Percentiles rank a stretch among this genome's conserved stretches.
Evolutionary conservation across 2,329 filamentous ascomycete genomes (phyloP).

Genomic region (Fusarium sp.): DNA sequence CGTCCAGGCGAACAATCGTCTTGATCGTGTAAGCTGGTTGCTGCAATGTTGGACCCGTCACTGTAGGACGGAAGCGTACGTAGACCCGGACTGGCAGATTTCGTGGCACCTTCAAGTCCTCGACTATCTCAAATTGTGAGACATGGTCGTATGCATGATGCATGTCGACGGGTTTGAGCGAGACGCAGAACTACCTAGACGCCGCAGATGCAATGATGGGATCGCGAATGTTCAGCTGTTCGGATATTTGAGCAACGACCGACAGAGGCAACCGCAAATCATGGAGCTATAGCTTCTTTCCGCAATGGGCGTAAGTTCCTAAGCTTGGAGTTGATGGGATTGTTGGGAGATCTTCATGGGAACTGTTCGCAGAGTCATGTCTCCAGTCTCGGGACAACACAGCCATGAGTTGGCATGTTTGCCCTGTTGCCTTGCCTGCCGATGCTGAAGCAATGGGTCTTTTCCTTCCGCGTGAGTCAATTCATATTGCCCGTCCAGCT

Average conservation of each 20-base stretch:
- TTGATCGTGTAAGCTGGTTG: conserved; percentile 17
- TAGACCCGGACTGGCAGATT: conserved; percentile 6
- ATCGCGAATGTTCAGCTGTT: conserved; percentile 3
- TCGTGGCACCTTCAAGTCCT: conserved; percentile 7
- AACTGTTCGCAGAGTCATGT: neutral
- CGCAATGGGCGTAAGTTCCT: neutral
- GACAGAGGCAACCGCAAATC: conserved; percentile 2
- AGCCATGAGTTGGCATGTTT: conserved; percentile 29
- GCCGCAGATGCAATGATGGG: conserved; percentile 14
- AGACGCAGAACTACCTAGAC: conserved; percentile 13
- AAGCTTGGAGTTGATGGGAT: neutral
- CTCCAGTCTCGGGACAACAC: conserved; percentile 16
- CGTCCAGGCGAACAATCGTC: conserved; percentile 5
- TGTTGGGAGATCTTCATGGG: conserved; percentile 1
- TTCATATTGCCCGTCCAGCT: conserved; percentile 4
- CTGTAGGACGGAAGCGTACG: conserved; percentile 12
- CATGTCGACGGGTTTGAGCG: conserved; percentile 29
- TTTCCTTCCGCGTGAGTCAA: conserved; percentile 18
- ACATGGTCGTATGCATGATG: conserved; percentile 15
- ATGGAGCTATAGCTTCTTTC: neutral
- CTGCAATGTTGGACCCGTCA: conserved; percentile 4
- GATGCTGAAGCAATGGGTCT: conserved; percentile 13
- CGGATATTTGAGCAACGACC: conserved; percentile 5
- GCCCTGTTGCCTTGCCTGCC: conserved; percentile 12
- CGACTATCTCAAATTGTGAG: neutral